Conservation (phyloP, 768 basidiomycete species). For the Pleurotus ostreatus region DNA sequence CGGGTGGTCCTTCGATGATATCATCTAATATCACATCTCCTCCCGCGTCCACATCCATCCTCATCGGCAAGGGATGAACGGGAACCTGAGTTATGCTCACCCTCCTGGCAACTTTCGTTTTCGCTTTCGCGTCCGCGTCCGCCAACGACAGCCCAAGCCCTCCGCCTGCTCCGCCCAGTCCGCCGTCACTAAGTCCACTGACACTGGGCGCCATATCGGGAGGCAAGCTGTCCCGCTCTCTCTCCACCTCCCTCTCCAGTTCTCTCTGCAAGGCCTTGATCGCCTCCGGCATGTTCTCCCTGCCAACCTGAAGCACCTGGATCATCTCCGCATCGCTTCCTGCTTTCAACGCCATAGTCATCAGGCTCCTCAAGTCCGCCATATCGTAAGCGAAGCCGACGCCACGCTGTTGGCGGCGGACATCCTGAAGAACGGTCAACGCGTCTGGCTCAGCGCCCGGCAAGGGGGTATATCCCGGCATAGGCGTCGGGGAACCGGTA, state of each 20-base stretch:
- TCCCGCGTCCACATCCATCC: background rate
- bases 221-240: slow-evolving; percentile 14
- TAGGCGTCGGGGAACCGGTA: background rate
- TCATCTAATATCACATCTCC: background rate
- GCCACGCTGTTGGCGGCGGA: slow-evolving; percentile 31
- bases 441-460: slow-evolving; percentile 15
- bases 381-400: slow-evolving; percentile 50
- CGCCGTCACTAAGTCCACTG: background rate
- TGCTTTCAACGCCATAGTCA: slow-evolving; percentile 53
- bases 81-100: background rate
- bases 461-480: background rate
- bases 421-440: slow-evolving; percentile 18
- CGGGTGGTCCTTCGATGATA: background rate
- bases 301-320: slow-evolving; percentile 53
- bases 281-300: slow-evolving; percentile 75
- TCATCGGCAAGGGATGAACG: background rate
- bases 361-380: slow-evolving; percentile 51
- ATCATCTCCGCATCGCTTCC: slow-evolving; percentile 65
- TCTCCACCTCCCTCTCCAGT: slow-evolving; percentile 43
- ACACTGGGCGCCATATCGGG: background rate
- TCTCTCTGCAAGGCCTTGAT: slow-evolving; percentile 76
- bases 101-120: slow-evolving; percentile 5
- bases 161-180: background rate
- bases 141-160: slow-evolving; percentile 7
- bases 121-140: slow-evolving; percentile 4